Base-by-base conservation (phyloP, 495 filamentous ascomycete genomes). In the Aspergillus homomorphus region DNA sequence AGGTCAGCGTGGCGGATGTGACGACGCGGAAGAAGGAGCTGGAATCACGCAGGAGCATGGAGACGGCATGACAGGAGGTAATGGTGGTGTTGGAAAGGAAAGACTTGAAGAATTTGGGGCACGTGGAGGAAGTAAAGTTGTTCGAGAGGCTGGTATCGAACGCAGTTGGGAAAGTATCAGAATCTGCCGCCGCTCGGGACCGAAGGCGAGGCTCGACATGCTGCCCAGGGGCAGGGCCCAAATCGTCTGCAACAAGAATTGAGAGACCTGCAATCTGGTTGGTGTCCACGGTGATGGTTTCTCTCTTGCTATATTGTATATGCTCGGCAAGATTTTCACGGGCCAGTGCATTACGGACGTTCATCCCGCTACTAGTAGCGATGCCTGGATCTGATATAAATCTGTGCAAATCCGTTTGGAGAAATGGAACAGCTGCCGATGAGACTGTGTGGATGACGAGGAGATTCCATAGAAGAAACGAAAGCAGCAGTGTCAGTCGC, bases 21-120 rank as follows among this genome's bases (percentile, higher is more conserved):
- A 87, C 76, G 48, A 82, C 83, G 58, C 88, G 76, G 76, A 96
- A 96, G 78, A 96, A 94, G 22, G 84, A 85, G 65, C 79, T 81
- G 58, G 85, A 89, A 60, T 87, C 83, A 73, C 86, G 82, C 6
- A 94, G 78, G 19, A 93, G 82, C 43, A 92, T 69, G 7, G 89
- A 92, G 22, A 94, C 71, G 0, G 91, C 88, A 54, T 88, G 81
- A 66, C 91, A 96, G 16, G 79, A 62, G 57, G 80, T 79, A 62
- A 92, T 89, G 18, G 81, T 83, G 18, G 72, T 60, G 61, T 89
- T 82, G 24, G 66, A 65, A 48, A 91, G 79, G 70, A 92, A 89
- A 1, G 69, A 63, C 16, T 80, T 77, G 75, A 93, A 87, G 75
- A 92, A 96, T 6, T 66, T 62, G 10, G 82, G 78, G 67, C 91